phyloP scores from a whole-genome alignment of 2,329 filamentous ascomycete species.

The Neofusicoccum sp. region DNA sequence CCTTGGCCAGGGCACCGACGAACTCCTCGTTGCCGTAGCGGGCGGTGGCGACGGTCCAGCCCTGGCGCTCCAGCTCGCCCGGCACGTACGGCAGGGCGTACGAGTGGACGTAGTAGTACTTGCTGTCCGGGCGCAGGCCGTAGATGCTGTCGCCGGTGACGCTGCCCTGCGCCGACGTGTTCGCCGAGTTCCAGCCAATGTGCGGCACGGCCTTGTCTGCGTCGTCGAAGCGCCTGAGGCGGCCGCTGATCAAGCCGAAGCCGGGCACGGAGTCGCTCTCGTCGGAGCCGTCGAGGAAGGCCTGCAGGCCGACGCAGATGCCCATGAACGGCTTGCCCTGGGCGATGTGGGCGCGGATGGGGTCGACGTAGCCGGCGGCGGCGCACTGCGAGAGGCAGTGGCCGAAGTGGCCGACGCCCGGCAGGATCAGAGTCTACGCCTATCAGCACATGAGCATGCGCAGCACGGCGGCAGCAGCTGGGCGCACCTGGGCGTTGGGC shows the following conservation, averaged over 20 bases:
- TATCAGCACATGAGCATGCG: constrained; percentile 33
- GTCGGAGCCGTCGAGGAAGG: constrained; percentile 79
- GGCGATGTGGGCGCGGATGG: constrained; percentile 77
- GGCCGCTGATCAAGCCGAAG: constrained; percentile 69
- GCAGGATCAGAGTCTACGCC: constrained; percentile 81
- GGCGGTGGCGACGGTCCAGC: constrained; percentile 90
- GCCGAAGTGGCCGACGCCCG: constrained; percentile 95
- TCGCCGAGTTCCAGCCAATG: constrained; percentile 97
- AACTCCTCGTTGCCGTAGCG: constrained; percentile 87
- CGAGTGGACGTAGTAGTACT: constrained; percentile 99
- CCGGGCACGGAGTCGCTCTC: constrained; percentile 73
- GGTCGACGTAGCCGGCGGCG: constrained; percentile 77
- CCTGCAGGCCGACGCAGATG: constrained; percentile 93
- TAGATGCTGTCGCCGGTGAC: constrained; percentile 62
- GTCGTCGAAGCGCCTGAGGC: constrained; percentile 74
- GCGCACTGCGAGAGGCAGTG: constrained; percentile 87
- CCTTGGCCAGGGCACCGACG: constrained; percentile 81
- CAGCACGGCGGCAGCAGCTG: not conserved
- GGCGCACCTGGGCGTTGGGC: constrained; percentile 71
- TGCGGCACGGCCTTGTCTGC: constrained; percentile 87
- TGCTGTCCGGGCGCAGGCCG: constrained; percentile 74
- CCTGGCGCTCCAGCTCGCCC: constrained; percentile 72
- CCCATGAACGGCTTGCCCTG: constrained; percentile 97
- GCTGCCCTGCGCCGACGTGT: constrained; percentile 50
- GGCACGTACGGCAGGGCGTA: constrained; percentile 77